Evolutionary conservation across 768 basidiomycete species (phyloP).

Genomic region (Termitomyces heimii): DNA sequence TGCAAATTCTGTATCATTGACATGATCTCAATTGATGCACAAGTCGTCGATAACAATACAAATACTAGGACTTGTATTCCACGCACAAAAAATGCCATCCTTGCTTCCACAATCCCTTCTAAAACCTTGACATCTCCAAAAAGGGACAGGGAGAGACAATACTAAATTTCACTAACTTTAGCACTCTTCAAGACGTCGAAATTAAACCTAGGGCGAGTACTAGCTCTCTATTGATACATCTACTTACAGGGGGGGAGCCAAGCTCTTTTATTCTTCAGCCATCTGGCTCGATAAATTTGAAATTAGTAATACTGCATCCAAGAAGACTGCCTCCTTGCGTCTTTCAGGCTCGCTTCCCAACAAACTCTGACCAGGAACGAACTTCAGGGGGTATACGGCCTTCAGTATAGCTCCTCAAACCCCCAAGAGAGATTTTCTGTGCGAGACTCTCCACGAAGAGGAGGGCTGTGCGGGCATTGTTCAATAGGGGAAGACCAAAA

Average conservation of each 20-base stretch:
- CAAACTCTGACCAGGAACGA: conserved; percentile 86
- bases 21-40: background rate
- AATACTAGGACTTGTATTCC: conserved; percentile 49
- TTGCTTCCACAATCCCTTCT: conserved; percentile 80
- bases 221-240: conserved; percentile 8
- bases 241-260: conserved; percentile 10
- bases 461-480: conserved; percentile 83
- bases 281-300: background rate
- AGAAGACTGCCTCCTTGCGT: background rate
- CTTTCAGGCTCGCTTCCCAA: conserved; percentile 59
- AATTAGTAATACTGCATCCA: conserved; percentile 4
- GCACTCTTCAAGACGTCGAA: conserved; percentile 38
- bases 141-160: conserved; percentile 22
- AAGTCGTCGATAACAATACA: too few species aligned
- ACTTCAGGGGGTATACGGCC: conserved; percentile 90
- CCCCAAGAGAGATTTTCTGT: conserved; percentile 78
- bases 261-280: conserved; percentile 17
- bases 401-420: conserved; percentile 73
- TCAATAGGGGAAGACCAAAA: conserved; percentile 88
- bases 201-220: background rate
- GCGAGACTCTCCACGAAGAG: conserved; percentile 89
- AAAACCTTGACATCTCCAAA: conserved; percentile 63
- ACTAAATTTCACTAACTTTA: conserved; percentile 45
- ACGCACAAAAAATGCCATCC: conserved; percentile 39
- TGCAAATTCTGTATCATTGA: background rate